Conservation (phyloP, 139 green algal genomes). For the Chlorella sorokiniana region DNA sequence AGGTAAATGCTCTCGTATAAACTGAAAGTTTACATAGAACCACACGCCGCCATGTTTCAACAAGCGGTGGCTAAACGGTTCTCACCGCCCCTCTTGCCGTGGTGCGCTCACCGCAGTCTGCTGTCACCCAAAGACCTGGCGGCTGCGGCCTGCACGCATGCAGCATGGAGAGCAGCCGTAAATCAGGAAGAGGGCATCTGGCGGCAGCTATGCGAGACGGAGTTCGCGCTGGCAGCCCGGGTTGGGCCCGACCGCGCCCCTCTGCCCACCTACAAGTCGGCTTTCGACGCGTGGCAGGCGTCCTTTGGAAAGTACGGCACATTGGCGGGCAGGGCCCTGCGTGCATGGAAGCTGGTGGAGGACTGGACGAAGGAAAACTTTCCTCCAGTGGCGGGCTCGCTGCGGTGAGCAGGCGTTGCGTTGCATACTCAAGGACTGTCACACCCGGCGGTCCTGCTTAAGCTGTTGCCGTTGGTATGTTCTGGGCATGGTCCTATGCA, state of each 20-base stretch:
- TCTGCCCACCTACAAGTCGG: neutral
- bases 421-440: no score
- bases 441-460: no score
- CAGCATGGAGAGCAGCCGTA: neutral
- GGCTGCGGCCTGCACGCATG: conserved; percentile 14
- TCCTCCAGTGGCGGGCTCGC: neutral
- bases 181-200: conserved; percentile 28
- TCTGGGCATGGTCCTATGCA: neutral
- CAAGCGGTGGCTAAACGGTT: neutral
- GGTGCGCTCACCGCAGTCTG: neutral
- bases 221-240: neutral
- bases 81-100: neutral
- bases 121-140: conserved; percentile 5
- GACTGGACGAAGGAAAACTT: conserved; percentile 19
- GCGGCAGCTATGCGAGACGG: neutral
- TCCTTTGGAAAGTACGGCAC: conserved; percentile 20
- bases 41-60: no score
- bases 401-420: neutral
- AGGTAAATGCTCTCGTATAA: neutral
- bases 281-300: conserved; percentile 23
- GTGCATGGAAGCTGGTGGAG: conserved; percentile 30
- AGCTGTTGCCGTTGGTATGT: no score
- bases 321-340: conserved; percentile 9
- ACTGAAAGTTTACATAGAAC: neutral
- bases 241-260: neutral